Base-by-base conservation (phyloP, 306 rosid species). In the Quercus gilva region DNA sequence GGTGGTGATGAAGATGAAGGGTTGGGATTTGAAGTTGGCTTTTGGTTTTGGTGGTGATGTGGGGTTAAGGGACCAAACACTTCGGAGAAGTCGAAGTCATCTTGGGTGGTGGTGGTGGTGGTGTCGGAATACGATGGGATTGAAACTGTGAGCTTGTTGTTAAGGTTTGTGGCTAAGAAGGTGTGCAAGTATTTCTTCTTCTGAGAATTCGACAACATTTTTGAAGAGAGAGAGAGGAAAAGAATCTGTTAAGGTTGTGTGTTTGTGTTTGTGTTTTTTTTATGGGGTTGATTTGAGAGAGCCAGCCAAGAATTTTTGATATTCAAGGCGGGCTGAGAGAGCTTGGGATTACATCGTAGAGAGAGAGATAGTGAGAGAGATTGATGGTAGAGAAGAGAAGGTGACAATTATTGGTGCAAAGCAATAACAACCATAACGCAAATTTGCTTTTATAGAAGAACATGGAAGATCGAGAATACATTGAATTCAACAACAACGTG, bases 131-230 rank as follows among this genome's bases (percentile, higher is more conserved):
- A 23, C 3, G 90, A 73, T 17, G 91, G 80, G 10, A 89, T 61
- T 0, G 98, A 96, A 33, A 94, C 89, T 0, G 92, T 87, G 49
- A 94, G 94, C 18, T 86, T 86, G 69, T 78, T 83, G 72, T 77
- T 80, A 74, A 91, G 97, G 71, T 82, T 88, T 75, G 90, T 55
- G 15, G 89, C 91, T 5, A 90, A 83, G 55, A 86, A 89, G 17
- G 92, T 79, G 72, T 87, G 92, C 52, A 81, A 73, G 83, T 31
- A 71, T 29, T 68, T 87, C 73, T 67, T 87, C 75, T 80, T 87
- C 76, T 81, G 89, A 64, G 85, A 79, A 0, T 87, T 84, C 14
- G 93, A 86, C 81, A 86, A 89, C 98, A 90, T 94, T 64, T 61
- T 82, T n/a, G n/a, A n/a, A n/a, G n/a, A n/a, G n/a, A n/a, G n/a